phyloP scores from a whole-genome alignment of 148 eudicot species.

The Linanthus parryae region DNA sequence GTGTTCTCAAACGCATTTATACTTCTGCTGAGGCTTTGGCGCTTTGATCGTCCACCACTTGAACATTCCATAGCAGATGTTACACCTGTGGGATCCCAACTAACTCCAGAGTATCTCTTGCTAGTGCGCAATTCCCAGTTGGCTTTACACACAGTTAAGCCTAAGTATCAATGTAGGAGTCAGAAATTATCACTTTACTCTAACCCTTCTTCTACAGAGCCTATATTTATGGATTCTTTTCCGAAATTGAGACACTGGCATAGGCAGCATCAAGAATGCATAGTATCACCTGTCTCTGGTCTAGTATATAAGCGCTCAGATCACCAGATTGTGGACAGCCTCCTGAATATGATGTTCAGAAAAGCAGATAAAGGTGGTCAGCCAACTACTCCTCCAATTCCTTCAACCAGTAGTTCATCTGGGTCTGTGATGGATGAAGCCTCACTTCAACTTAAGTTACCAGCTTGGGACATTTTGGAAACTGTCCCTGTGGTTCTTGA shows the following conservation, averaged over 20 bases:
- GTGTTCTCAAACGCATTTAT: slow-evolving; percentile 15
- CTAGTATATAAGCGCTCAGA: slow-evolving; percentile 47
- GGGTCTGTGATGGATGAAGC: slow-evolving; percentile 36
- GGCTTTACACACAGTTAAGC: slow-evolving; percentile 1
- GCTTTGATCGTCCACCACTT: slow-evolving; percentile 9
- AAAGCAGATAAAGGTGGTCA: slow-evolving; percentile 32
- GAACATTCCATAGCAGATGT: slow-evolving; percentile 9
- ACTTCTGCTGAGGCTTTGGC: slow-evolving; percentile 14
- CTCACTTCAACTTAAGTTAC: slow-evolving; percentile 30
- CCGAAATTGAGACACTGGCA: slow-evolving; percentile 64
- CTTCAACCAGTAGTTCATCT: slow-evolving; percentile 42
- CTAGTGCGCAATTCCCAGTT: slow-evolving; percentile 11
- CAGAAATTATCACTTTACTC: slow-evolving; percentile 33
- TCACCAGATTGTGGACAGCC: slow-evolving; percentile 49
- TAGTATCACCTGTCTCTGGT: slow-evolving; percentile 68
- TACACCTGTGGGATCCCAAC: slow-evolving; percentile 1
- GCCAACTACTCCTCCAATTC: slow-evolving; percentile 19
- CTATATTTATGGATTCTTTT: slow-evolving; percentile 56
- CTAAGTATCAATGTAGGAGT: slow-evolving; percentile 30
- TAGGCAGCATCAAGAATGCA: slow-evolving; percentile 58
- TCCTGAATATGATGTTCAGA: slow-evolving; percentile 52
- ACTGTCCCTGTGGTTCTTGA: slow-evolving; percentile 78
- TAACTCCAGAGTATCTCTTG: slow-evolving; percentile 10
- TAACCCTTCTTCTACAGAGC: slow-evolving; percentile 35
- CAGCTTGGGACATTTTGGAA: slow-evolving; percentile 81